A percentile compares a stretch with the other conserved stretches of the same genome.
Conservation (phyloP, 768 basidiomycete species). For the Obba rivulosa region DNA sequence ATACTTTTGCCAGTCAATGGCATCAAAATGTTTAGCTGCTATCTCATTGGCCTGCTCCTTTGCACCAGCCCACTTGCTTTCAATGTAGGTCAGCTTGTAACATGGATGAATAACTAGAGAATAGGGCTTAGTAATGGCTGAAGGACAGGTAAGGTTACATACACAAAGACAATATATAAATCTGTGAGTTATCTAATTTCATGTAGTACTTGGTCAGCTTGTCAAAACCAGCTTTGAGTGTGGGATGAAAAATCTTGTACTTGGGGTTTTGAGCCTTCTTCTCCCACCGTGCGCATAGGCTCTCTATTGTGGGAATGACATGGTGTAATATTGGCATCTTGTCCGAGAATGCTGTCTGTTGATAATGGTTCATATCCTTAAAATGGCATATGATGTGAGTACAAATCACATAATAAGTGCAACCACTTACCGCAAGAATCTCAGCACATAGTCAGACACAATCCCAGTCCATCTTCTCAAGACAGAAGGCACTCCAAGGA, state of each 20-base stretch:
- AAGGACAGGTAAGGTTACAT: neutral
- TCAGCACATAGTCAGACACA: conserved; percentile 6
- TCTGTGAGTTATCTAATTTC: conserved; percentile 11
- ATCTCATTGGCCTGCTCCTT: neutral
- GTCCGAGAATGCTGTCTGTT: conserved; percentile 23
- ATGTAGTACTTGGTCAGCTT: conserved; percentile 24
- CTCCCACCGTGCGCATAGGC: conserved; percentile 24
- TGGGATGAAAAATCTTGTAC: conserved; percentile 15
- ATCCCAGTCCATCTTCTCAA: conserved; percentile 20
- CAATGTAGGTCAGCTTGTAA: conserved; percentile 9
- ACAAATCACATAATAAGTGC: conserved; percentile 2
- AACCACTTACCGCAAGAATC: conserved; percentile 15
- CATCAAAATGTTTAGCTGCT: neutral
- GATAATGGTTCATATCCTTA: conserved; percentile 22
- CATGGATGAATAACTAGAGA: conserved; percentile 25
- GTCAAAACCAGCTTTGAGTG: conserved; percentile 15
- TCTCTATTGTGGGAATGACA: conserved; percentile 24
- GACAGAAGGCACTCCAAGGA: conserved; percentile 21
- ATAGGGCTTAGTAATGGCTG: neutral
- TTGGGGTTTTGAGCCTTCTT: conserved; percentile 7
- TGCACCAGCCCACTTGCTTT: neutral
- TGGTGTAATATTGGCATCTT: conserved; percentile 20
- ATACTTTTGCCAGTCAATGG: neutral
- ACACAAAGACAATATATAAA: conserved; percentile 23
- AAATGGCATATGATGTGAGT: neutral